A percentile compares a stretch with the other conserved stretches of the same genome.
Evolutionary conservation across 1,284 basidiomycete genomes (phyloP).

Genomic region (Boletus mariae): DNA sequence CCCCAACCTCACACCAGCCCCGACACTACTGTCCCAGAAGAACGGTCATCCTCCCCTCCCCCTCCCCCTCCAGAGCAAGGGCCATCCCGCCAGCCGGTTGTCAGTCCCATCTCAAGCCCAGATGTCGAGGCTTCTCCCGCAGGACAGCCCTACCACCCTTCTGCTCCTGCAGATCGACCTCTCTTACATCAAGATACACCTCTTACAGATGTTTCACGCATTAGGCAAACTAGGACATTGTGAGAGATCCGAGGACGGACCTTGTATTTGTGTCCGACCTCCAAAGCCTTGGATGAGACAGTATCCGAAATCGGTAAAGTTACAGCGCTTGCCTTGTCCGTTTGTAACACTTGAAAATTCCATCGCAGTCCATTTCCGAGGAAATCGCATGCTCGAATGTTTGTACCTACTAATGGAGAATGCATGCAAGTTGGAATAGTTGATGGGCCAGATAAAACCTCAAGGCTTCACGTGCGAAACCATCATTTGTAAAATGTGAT

Average conservation of each 20-base stretch:
- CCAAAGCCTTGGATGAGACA: background rate
- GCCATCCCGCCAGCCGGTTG: too few species aligned
- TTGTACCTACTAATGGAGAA: background rate
- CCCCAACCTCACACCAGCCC: too few species aligned
- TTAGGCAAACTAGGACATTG: background rate
- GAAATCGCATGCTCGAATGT: background rate
- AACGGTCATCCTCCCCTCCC: too few species aligned
- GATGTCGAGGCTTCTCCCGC: too few species aligned
- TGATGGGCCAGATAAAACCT: background rate
- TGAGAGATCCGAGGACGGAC: background rate
- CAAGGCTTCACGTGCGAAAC: background rate
- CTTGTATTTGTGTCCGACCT: background rate
- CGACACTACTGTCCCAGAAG: too few species aligned
- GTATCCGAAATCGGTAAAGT: background rate
- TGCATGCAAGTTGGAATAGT: background rate
- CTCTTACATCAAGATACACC: too few species aligned
- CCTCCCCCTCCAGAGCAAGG: too few species aligned
- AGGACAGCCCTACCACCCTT: too few species aligned
- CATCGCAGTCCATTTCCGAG: background rate
- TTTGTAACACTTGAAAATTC: background rate
- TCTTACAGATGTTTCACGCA: too few species aligned
- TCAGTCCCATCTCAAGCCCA: too few species aligned
- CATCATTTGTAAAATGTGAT: background rate
- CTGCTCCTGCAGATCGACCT: too few species aligned
- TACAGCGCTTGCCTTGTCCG: background rate